Evolutionary conservation across 2,329 filamentous ascomycete species (phyloP).

Genomic region (Eurotiales sp.): DNA sequence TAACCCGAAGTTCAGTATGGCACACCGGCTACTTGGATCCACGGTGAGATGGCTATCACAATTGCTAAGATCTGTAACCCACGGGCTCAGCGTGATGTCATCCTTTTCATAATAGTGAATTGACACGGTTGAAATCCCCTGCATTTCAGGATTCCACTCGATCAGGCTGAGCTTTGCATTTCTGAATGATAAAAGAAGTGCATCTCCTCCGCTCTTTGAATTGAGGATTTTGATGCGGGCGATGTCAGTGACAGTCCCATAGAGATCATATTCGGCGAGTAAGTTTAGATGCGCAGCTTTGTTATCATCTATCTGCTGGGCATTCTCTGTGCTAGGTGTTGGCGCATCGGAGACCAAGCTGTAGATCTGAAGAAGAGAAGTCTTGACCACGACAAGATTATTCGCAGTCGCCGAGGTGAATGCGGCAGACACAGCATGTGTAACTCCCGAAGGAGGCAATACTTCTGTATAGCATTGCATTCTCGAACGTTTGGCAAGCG

Average conservation of each 20-base stretch:
- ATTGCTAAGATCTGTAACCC: constrained; percentile 70
- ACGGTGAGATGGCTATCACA: constrained; percentile 79
- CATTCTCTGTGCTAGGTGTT: constrained; percentile 59
- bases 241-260: constrained; percentile 80
- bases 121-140: constrained; percentile 79
- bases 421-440: constrained; percentile 74
- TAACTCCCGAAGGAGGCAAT: constrained; percentile 88
- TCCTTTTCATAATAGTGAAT: constrained; percentile 99
- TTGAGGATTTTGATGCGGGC: constrained; percentile 69
- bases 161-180: constrained; percentile 91
- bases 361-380: constrained; percentile 90
- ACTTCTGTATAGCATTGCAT: constrained; percentile 99
- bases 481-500: constrained; percentile 2
- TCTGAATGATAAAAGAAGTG: constrained; percentile 76
- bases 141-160: constrained; percentile 83
- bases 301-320: constrained; percentile 43
- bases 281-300: constrained; percentile 69
- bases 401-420: constrained; percentile 71
- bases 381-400: constrained; percentile 89
- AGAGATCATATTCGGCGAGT: constrained; percentile 75
- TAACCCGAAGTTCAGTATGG: constrained; percentile 85
- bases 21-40: constrained; percentile 89
- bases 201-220: constrained; percentile 76
- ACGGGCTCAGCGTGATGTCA: constrained; percentile 76
- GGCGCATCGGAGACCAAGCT: constrained; percentile 58